phyloP scores from a whole-genome alignment of 108 stramenopile species.

The Skeletonema potamos region DNA sequence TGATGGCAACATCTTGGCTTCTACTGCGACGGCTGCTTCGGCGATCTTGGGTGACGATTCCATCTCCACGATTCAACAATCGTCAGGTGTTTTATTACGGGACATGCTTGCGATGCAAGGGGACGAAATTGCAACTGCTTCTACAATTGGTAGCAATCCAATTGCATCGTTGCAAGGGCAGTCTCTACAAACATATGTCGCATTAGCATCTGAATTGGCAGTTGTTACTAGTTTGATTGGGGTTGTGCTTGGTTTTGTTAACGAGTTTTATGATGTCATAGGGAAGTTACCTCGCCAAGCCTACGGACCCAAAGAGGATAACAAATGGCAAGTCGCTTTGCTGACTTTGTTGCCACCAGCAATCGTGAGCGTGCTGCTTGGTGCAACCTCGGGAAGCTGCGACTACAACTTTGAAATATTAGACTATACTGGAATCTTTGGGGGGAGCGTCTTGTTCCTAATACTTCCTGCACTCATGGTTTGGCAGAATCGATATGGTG shows the following conservation, averaged over 20 bases:
- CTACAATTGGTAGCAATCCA: conserved; percentile 30
- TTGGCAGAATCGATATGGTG: conserved; percentile 75
- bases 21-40: conserved; percentile 6
- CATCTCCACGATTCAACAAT: conserved; percentile 34
- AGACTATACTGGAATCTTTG: conserved; percentile 78
- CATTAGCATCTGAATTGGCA: conserved; percentile 62
- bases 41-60: neutral
- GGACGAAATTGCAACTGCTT: neutral
- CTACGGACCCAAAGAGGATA: conserved; percentile 45
- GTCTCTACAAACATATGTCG: conserved; percentile 23
- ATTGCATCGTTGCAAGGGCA: conserved; percentile 10
- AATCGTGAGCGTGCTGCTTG: conserved; percentile 51
- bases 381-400: conserved; percentile 44
- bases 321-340: conserved; percentile 62
- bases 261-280: conserved; percentile 73
- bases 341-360: conserved; percentile 45
- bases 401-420: conserved; percentile 59
- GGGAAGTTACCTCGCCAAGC: conserved; percentile 24
- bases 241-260: conserved; percentile 68
- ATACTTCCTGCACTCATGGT: conserved; percentile 77
- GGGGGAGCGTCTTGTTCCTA: conserved; percentile 67
- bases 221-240: conserved; percentile 71
- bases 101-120: conserved; percentile 2
- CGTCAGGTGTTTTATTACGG: neutral
- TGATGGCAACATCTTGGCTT: neutral